phyloP scores from a whole-genome alignment of 2,329 filamentous ascomycete species.

The Neonectria sp. region DNA sequence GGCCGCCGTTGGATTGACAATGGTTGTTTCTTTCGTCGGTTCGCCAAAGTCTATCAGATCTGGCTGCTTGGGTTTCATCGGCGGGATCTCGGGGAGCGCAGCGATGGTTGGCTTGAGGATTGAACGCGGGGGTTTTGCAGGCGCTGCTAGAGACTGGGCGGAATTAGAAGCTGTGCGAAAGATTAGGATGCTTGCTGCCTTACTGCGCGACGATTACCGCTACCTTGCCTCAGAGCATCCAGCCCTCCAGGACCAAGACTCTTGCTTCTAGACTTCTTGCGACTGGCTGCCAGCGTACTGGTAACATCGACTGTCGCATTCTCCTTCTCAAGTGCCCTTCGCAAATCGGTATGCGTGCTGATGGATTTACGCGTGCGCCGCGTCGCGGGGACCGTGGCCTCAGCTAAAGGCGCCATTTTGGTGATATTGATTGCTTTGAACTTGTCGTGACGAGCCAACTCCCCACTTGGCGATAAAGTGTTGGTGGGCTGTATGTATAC shows the following conservation, averaged over 20 bases:
- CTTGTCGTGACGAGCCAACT: slow-evolving; percentile 34
- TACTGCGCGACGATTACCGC: slow-evolving; percentile 87
- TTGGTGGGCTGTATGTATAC: slow-evolving; percentile 41
- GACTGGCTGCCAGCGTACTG: slow-evolving; percentile 65
- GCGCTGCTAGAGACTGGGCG: slow-evolving; percentile 69
- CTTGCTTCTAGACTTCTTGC: slow-evolving; percentile 89
- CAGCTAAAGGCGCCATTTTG: slow-evolving; percentile 53
- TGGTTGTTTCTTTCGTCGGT: slow-evolving; percentile 28
- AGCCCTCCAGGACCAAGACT: slow-evolving; percentile 94
- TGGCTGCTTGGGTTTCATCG: slow-evolving; percentile 64
- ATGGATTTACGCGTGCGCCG: slow-evolving; percentile 81
- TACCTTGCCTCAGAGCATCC: slow-evolving; percentile 82
- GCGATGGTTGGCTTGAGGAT: slow-evolving; percentile 88
- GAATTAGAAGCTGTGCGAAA: slow-evolving; percentile 33
- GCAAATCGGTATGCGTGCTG: slow-evolving; percentile 68
- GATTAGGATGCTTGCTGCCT: slow-evolving; percentile 42
- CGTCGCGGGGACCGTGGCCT: slow-evolving; percentile 68
- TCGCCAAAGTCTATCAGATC: slow-evolving; percentile 39
- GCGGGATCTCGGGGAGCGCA: slow-evolving; percentile 75
- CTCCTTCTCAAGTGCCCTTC: slow-evolving; percentile 77
- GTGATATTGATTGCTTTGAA: slow-evolving; percentile 31
- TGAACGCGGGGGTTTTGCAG: slow-evolving; percentile 71
- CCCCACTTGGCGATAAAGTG: slow-evolving; percentile 44
- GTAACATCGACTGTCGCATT: slow-evolving; percentile 80
- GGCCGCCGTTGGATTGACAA: slow-evolving; percentile 35